Conservation (phyloP, 176 grass and related monocot genomes). For the Pharus latifolius region DNA sequence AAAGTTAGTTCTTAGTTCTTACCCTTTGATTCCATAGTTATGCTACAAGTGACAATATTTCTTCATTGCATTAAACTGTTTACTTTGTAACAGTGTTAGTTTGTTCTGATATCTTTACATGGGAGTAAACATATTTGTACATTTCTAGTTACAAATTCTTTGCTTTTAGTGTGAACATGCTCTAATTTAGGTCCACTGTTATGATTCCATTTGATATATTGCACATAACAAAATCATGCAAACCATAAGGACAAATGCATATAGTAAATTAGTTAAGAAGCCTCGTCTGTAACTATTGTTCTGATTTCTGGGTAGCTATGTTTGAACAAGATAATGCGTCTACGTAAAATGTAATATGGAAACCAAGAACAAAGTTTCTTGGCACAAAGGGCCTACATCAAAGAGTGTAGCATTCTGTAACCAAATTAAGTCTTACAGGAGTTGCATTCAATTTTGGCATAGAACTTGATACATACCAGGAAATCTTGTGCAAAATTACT, state of each 20-base stretch:
- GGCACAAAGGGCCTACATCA: not conserved
- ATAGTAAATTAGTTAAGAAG: not conserved
- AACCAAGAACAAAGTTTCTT: not conserved
- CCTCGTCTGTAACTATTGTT: not conserved
- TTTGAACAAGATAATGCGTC: not conserved
- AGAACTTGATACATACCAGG: not conserved
- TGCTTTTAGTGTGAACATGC: not conserved
- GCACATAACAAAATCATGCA: not conserved
- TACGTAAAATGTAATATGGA: not conserved
- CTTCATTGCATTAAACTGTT: not conserved
- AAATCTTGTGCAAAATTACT: not conserved
- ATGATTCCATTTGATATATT: not conserved
- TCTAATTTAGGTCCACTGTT: not conserved
- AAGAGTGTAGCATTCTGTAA: not conserved
- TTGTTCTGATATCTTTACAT: not conserved
- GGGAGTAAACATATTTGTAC: not conserved
- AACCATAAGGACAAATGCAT: not conserved
- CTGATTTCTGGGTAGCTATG: not conserved
- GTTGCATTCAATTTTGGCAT: not conserved
- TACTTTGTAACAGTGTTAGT: not conserved
- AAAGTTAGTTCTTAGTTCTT: conserved; percentile 43
- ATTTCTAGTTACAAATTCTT: not conserved
- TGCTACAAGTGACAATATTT: not conserved
- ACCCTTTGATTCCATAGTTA: not conserved
- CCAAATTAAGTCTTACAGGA: not conserved